Evolutionary conservation across 2,329 filamentous ascomycete genomes (phyloP).

Genomic region (Xylariaceae sp.): DNA sequence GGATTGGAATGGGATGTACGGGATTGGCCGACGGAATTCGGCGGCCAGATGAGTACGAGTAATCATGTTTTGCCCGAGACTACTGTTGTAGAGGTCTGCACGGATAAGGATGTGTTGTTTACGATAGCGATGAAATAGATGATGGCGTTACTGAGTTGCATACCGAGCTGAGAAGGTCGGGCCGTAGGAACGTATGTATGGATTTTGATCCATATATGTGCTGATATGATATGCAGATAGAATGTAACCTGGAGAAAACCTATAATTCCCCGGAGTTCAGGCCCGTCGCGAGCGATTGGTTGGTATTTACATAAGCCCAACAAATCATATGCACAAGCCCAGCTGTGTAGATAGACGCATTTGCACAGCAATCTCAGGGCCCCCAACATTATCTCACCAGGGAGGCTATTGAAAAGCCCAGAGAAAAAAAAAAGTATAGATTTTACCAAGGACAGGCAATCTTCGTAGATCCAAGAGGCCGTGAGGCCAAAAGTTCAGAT

Average conservation of each 20-base stretch:
- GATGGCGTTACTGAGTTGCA: neutral
- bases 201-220: neutral
- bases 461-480: neutral
- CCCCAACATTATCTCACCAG: neutral
- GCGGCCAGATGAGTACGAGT: constrained; percentile 69
- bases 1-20: constrained; percentile 89
- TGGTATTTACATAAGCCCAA: neutral
- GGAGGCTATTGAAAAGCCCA: neutral
- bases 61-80: constrained; percentile 63
- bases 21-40: constrained; percentile 73
- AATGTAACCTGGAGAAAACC: neutral
- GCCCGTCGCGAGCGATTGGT: neutral
- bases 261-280: neutral
- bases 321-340: neutral
- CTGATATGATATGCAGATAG: neutral
- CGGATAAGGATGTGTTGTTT: constrained; percentile 62
- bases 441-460: neutral
- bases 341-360: neutral
- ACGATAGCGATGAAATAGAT: constrained; percentile 57
- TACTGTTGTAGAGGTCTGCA: constrained; percentile 56
- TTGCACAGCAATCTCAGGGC: neutral
- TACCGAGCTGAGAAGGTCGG: too few species aligned
- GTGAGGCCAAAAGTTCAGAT: neutral
- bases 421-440: neutral
- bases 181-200: too few species aligned